These are phyloP conservation scores for Apiotrichum siamense DNA, from an alignment of 1,284 basidiomycete species.

Conservation along the genomic window DNA sequence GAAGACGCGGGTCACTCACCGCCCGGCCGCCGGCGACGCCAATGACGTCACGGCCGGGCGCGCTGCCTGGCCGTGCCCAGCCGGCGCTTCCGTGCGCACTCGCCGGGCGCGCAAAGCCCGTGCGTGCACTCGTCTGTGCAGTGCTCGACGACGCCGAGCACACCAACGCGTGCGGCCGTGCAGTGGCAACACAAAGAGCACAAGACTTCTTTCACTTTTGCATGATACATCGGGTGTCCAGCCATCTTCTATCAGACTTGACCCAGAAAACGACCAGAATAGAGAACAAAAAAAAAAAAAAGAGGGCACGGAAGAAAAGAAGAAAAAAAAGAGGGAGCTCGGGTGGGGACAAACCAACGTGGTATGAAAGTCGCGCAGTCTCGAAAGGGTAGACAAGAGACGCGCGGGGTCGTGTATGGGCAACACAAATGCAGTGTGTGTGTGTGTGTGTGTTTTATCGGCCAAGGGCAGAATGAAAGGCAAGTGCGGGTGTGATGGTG, in stretches of 20 bases:
- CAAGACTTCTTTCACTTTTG: neutral
- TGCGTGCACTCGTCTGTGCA: too few species aligned
- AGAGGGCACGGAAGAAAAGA: neutral
- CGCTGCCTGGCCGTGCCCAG: too few species aligned
- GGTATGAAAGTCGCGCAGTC: too few species aligned
- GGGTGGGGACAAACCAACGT: neutral
- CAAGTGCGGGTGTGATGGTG: neutral
- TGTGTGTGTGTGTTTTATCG: neutral
- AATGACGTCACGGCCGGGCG: too few species aligned
- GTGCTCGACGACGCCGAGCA: neutral
- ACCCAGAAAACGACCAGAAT: conserved; percentile 6
- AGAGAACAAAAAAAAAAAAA: neutral
- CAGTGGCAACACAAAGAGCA: neutral
- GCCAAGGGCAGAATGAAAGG: neutral
- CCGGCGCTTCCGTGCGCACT: too few species aligned
- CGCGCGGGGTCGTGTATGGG: neutral
- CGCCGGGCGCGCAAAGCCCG: too few species aligned
- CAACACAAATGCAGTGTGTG: neutral
- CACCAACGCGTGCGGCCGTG: neutral
- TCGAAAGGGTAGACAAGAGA: too few species aligned
- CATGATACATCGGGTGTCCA: conserved; percentile 9
- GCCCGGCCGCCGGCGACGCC: too few species aligned
- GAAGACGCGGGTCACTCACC: too few species aligned
- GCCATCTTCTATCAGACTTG: conserved; percentile 7
- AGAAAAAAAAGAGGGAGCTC: neutral